Conservation (phyloP, 345 rosid species). For the thale cress (Arabidopsis thaliana) region DNA sequence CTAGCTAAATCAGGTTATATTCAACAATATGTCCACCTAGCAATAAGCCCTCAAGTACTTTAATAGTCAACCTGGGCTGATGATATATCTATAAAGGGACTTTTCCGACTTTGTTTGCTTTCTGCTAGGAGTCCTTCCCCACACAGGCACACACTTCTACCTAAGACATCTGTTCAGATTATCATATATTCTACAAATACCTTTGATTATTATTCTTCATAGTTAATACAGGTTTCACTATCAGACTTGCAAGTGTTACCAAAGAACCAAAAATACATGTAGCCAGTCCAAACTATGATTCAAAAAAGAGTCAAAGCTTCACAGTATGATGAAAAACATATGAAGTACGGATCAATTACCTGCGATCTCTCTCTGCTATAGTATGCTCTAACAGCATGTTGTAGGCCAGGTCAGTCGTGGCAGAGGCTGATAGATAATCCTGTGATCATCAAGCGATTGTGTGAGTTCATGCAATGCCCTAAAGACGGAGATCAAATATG, state of each 20-base stretch:
- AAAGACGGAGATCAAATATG: not conserved
- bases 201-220: constrained; percentile 20
- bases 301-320: constrained; percentile 15
- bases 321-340: not conserved
- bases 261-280: constrained; percentile 8
- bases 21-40: not conserved
- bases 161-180: constrained; percentile 12
- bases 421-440: constrained; percentile 86
- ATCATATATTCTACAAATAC: constrained; percentile 3
- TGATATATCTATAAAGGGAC: constrained; percentile 7
- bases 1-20: constrained; percentile 23
- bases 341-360: constrained; percentile 53
- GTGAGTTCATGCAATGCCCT: constrained; percentile 21
- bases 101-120: constrained; percentile 1
- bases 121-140: constrained; percentile 24
- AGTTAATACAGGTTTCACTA: not conserved
- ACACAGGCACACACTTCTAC: not conserved
- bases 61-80: constrained; percentile 14
- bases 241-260: constrained; percentile 6
- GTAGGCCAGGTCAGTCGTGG: constrained; percentile 86
- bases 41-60: constrained; percentile 11
- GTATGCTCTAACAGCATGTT: constrained; percentile 89
- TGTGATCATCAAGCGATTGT: constrained; percentile 47
- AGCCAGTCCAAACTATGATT: constrained; percentile 1
- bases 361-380: constrained; percentile 94